These are phyloP conservation scores for Xerocomus cyaneibrunnescens DNA, from an alignment of 1,284 basidiomycete species.

Conservation along the genomic window DNA sequence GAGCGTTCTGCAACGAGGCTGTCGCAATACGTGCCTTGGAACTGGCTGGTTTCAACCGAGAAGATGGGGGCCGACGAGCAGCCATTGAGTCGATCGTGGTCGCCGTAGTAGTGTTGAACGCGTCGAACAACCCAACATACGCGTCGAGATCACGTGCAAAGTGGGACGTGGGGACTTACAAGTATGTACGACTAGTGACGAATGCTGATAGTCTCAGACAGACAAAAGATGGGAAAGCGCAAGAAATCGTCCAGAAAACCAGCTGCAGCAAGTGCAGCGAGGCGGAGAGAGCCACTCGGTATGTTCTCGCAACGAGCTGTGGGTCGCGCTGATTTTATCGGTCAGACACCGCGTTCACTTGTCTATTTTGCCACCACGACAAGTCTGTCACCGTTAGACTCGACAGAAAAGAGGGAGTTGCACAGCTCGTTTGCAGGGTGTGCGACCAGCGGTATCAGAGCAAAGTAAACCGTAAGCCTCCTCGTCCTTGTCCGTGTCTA, in stretches of 20 bases:
- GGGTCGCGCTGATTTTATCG: conserved; percentile 7
- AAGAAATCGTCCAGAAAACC: conserved; percentile 83
- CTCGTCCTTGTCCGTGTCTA: neutral
- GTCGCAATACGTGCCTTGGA: conserved; percentile 20
- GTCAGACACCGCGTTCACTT: conserved; percentile 75
- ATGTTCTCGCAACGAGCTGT: conserved; percentile 21
- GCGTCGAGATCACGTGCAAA: conserved; percentile 37
- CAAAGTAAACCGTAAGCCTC: conserved; percentile 75
- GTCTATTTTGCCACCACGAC: conserved; percentile 90
- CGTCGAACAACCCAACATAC: conserved; percentile 25
- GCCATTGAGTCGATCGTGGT: conserved; percentile 23
- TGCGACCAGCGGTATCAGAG: conserved; percentile 83
- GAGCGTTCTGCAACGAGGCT: conserved; percentile 17
- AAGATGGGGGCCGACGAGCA: conserved; percentile 26
- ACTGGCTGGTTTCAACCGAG: conserved; percentile 20
- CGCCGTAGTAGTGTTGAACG: conserved; percentile 11
- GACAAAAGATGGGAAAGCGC: conserved; percentile 77
- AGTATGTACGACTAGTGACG: no score
- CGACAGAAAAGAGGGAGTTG: conserved; percentile 80
- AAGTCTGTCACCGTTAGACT: conserved; percentile 85
- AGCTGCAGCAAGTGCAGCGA: conserved; percentile 48
- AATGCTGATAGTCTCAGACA: no score
- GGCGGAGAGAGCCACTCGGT: conserved; percentile 73
- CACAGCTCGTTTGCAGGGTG: conserved; percentile 72
- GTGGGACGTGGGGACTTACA: no score